These are phyloP conservation scores for Magnolia kwangsiensis DNA, from an alignment of 164 flowering plant species.

Conservation along the genomic window DNA sequence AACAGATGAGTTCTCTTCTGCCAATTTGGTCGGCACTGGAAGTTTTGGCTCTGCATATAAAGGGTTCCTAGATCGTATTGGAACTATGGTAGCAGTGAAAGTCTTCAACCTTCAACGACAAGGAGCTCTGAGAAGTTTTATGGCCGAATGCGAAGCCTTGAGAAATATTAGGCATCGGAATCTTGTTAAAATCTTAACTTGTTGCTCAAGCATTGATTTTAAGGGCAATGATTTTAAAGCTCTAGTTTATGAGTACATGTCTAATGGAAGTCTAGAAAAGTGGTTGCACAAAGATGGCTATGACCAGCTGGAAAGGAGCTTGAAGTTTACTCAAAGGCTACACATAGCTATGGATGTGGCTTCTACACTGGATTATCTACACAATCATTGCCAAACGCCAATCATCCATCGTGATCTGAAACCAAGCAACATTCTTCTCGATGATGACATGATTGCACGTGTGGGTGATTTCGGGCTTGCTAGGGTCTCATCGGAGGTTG, in stretches of 20 bases:
- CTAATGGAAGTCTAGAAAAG: constrained; percentile 6
- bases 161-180: constrained; percentile 1
- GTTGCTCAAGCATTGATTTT: background rate
- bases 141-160: constrained; percentile 4
- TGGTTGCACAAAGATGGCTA: background rate
- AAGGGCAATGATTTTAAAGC: constrained; percentile 8
- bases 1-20: background rate
- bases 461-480: constrained; percentile 13
- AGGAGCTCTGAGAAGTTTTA: constrained; percentile 7
- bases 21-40: constrained; percentile 1
- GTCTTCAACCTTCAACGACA: constrained; percentile 4
- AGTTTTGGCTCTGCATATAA: background rate
- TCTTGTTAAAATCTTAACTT: background rate
- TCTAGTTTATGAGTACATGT: constrained; percentile 6
- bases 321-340: constrained; percentile 1
- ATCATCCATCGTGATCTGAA: constrained; percentile 6
- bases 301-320: background rate
- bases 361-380: constrained; percentile 8
- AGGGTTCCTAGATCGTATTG: background rate
- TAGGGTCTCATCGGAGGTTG: background rate
- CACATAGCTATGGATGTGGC: constrained; percentile 12
- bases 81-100: constrained; percentile 5
- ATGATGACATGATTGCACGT: constrained; percentile 5
- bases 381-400: background rate
- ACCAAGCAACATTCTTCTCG: constrained; percentile 9